Evolutionary conservation across 257 asterid genomes (phyloP).

Genomic region (Oldenlandia corymbosa): DNA sequence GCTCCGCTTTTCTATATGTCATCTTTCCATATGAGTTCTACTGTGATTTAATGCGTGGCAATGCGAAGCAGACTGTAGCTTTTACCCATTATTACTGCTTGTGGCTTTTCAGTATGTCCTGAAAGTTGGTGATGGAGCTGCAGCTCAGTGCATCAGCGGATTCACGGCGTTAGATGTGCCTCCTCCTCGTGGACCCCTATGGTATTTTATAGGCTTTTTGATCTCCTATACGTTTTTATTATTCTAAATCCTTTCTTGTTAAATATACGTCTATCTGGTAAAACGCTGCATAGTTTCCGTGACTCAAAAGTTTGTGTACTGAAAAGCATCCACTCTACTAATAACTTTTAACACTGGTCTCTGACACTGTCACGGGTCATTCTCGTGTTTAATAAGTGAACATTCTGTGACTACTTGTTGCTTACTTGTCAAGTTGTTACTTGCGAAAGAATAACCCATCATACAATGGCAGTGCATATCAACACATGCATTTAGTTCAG

Average conservation of each 20-base stretch:
- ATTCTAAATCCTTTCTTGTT: not conserved
- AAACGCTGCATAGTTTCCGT: not conserved
- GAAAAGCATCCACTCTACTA: not conserved
- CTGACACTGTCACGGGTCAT: too few species aligned
- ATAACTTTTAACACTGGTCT: not conserved
- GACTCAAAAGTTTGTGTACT: not conserved
- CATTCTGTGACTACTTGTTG: too few species aligned
- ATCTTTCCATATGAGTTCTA: not conserved
- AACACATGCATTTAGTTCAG: too few species aligned
- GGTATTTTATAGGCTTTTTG: constrained; percentile 32
- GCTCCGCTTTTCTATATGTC: not conserved
- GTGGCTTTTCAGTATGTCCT: constrained; percentile 53
- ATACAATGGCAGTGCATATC: too few species aligned
- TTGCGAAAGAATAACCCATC: too few species aligned
- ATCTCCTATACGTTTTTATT: not conserved
- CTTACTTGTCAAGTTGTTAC: too few species aligned
- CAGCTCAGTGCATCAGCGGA: constrained; percentile 79
- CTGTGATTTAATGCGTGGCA: not conserved
- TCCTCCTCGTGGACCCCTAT: constrained; percentile 89
- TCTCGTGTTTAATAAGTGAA: too few species aligned
- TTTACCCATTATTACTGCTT: constrained; percentile 7
- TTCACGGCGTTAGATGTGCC: constrained; percentile 75
- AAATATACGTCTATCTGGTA: not conserved
- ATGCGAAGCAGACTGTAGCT: constrained; percentile 1
- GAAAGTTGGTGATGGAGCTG: constrained; percentile 67